Percentiles rank a stretch among this genome's conserved stretches.
Conservation (phyloP, 768 basidiomycete genomes). For the Serendipita sp. region DNA sequence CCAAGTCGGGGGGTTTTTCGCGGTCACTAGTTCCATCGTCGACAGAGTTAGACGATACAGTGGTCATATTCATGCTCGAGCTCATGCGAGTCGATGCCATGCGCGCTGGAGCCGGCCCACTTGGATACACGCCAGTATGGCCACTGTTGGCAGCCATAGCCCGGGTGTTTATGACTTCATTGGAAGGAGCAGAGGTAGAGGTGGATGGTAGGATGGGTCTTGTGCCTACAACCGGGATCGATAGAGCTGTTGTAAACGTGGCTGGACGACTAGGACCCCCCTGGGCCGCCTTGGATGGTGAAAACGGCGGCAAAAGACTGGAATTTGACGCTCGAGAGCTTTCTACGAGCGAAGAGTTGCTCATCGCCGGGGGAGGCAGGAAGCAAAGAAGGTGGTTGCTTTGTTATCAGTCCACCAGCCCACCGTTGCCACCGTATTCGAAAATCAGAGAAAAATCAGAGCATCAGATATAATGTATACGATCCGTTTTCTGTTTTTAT, state of each 20-base stretch:
- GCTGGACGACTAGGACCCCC: constrained; percentile 16
- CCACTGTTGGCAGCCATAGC: constrained; percentile 20
- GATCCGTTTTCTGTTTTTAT: too few species aligned
- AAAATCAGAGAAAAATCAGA: too few species aligned
- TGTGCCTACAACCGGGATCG: constrained; percentile 63
- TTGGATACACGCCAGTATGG: constrained; percentile 24
- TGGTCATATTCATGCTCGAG: not conserved
- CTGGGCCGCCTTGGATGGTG: not conserved
- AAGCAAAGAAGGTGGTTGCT: not conserved
- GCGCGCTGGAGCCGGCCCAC: constrained; percentile 4
- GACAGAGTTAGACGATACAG: not conserved
- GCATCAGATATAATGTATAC: too few species aligned
- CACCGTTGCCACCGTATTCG: not conserved
- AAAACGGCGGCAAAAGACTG: too few species aligned
- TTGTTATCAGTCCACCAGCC: not conserved
- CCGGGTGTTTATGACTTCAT: not conserved
- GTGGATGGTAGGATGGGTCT: constrained; percentile 28
- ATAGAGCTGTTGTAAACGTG: constrained; percentile 48
- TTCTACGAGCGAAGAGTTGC: too few species aligned
- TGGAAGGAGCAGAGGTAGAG: not conserved
- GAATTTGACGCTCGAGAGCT: too few species aligned
- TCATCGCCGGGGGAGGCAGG: not conserved
- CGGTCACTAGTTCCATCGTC: not conserved
- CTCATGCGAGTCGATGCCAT: not conserved
- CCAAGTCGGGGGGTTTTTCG: not conserved